phyloP scores from a whole-genome alignment of 192 early-diverging fungal genomes.

The Phycomyces blakesleeanus region DNA sequence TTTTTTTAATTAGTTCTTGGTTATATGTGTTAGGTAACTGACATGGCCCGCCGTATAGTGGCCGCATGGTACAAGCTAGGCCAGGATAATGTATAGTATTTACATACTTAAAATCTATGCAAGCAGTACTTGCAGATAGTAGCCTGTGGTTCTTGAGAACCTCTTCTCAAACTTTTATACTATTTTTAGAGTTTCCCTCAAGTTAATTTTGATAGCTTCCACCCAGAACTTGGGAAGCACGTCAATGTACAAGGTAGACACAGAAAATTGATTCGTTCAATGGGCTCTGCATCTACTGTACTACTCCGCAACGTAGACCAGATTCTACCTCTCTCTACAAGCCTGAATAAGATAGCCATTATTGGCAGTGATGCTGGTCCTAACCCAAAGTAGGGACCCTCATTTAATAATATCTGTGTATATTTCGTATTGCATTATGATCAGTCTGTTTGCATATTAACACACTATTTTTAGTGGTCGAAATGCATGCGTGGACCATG shows the following conservation, averaged over 20 bases:
- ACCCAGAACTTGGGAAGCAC: background rate
- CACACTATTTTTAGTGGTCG: conserved; percentile 28
- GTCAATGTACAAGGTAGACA: conserved; percentile 27
- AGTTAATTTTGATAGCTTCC: conserved; percentile 19
- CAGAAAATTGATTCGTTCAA: conserved; percentile 11
- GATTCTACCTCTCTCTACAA: conserved; percentile 17
- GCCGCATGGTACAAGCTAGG: conserved; percentile 34
- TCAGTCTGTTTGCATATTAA: background rate
- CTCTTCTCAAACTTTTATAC: no score
- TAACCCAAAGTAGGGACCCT: conserved; percentile 22
- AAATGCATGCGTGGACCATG: conserved; percentile 24
- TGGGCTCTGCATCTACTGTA: conserved; percentile 26
- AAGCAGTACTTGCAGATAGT: no score
- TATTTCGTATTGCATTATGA: background rate
- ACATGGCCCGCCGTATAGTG: conserved; percentile 23
- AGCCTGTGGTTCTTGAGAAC: no score
- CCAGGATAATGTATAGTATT: conserved; percentile 25
- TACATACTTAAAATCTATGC: no score
- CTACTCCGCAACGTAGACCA: conserved; percentile 23
- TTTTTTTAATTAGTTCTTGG: conserved; percentile 32
- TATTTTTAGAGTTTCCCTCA: conserved; percentile 16
- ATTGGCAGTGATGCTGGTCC: conserved; percentile 28
- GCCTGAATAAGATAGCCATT: conserved; percentile 15
- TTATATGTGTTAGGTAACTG: conserved; percentile 31
- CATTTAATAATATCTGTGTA: conserved; percentile 18